A percentile compares a stretch with the other conserved stretches of the same genome.
Evolutionary conservation across 805 yeast species (phyloP).

Genomic region (Nematodospora valgi): DNA sequence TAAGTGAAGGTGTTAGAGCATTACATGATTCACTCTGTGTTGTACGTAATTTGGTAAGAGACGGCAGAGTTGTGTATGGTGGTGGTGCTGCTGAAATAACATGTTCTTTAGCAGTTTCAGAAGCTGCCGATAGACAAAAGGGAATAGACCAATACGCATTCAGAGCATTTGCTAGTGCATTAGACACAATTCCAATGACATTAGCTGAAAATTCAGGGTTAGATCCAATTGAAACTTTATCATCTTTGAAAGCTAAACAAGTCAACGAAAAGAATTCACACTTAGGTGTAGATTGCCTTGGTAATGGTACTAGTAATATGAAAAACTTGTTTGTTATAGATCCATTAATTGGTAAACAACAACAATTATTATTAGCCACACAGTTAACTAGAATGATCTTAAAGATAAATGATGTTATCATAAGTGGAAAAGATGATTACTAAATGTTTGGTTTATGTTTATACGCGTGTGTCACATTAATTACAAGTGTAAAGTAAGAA

Average conservation of each 20-base stretch:
- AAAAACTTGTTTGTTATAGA: slow-evolving; percentile 91
- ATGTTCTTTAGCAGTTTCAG: slow-evolving; percentile 85
- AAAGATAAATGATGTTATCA: slow-evolving; percentile 94
- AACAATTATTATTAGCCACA: slow-evolving; percentile 91
- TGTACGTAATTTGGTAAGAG: slow-evolving; percentile 90
- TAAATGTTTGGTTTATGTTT: no score
- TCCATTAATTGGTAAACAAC: slow-evolving; percentile 96
- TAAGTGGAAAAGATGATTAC: slow-evolving; percentile 79
- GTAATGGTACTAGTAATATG: slow-evolving; percentile 88
- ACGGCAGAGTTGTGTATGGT: slow-evolving; percentile 94
- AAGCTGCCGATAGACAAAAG: slow-evolving; percentile 86
- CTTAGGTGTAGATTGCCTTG: slow-evolving; percentile 93
- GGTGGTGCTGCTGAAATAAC: slow-evolving; percentile 99
- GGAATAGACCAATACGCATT: slow-evolving; percentile 98
- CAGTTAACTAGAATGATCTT: slow-evolving; percentile 97
- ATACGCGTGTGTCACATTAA: no score
- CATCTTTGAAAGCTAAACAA: slow-evolving; percentile 81
- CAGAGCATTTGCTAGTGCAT: slow-evolving; percentile 88
- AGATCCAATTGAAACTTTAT: slow-evolving; percentile 86
- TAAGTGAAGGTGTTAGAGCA: slow-evolving; percentile 95
- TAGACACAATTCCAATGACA: slow-evolving; percentile 90
- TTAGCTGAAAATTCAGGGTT: slow-evolving; percentile 96
- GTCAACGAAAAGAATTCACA: slow-evolving; percentile 65
- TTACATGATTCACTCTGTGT: slow-evolving; percentile 96
- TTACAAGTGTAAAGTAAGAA: no score